A percentile compares a stretch with the other conserved stretches of the same genome.
phyloP scores from a whole-genome alignment of 169 alveolate genomes.

The Plasmodium cynomolgi region DNA sequence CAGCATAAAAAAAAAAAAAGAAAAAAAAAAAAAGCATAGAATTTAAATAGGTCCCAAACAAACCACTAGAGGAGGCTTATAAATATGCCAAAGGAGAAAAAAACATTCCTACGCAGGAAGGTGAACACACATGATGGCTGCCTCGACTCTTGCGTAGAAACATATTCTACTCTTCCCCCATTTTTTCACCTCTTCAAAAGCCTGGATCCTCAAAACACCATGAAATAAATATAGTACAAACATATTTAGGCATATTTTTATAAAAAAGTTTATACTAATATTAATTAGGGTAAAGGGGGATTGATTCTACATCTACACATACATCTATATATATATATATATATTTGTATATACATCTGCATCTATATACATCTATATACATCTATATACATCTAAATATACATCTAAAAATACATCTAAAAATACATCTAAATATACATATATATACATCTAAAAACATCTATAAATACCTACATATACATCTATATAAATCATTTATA shows the following conservation, averaged over 20 bases:
- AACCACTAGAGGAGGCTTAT: no score
- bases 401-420: background rate
- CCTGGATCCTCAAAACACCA: background rate
- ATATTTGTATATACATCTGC: background rate
- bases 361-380: background rate
- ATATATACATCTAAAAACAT: background rate
- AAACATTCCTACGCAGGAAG: no score
- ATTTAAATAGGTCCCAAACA: no score
- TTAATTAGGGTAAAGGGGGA: background rate
- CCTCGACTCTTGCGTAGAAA: no score
- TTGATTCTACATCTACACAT: background rate
- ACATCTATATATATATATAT: no score
- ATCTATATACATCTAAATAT: background rate
- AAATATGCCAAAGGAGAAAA: no score
- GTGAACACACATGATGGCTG: no score
- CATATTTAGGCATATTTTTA: background rate
- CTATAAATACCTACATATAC: background rate
- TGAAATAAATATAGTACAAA: background rate
- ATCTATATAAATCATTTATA: background rate
- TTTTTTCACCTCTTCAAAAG: background rate
- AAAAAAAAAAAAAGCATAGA: no score
- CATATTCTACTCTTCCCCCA: background rate
- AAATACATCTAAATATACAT: no score
- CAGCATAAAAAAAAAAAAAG: no score
- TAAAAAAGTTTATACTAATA: background rate